Evolutionary conservation across 768 basidiomycete species (phyloP).

Genomic region (Scleroderma bovista): DNA sequence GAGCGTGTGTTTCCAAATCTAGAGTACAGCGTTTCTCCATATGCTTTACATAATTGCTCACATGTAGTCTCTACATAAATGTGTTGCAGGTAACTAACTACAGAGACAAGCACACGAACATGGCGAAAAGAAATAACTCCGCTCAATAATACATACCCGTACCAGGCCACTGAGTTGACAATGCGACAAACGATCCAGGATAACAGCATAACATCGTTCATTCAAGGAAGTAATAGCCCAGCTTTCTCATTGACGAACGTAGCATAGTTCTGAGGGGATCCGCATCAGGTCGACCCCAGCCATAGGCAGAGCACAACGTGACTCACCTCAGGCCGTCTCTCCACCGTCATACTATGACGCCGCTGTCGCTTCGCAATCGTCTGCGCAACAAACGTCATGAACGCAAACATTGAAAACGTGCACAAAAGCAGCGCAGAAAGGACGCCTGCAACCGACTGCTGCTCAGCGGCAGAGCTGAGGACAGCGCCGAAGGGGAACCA

Average conservation of each 20-base stretch:
- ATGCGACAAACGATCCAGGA: background rate
- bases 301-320: background rate
- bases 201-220: background rate
- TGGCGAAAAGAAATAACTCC: too few species aligned
- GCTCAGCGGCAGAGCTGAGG: conserved; percentile 1
- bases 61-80: too few species aligned
- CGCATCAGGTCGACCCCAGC: background rate
- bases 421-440: conserved; percentile 6
- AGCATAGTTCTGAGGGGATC: conserved; percentile 1
- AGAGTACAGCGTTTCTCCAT: too few species aligned
- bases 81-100: too few species aligned
- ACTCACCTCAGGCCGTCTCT: conserved; percentile 11
- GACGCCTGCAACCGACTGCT: background rate
- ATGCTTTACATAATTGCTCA: too few species aligned
- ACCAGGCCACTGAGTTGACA: too few species aligned
- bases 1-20: too few species aligned
- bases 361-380: conserved; percentile 7
- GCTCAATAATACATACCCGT: too few species aligned
- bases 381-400: conserved; percentile 10
- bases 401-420: conserved; percentile 9
- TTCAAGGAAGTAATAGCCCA: conserved; percentile 19
- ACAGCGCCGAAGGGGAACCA: conserved; percentile 19
- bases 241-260: conserved; percentile 20
- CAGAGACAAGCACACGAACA: too few species aligned
- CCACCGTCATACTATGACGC: background rate